Evolutionary conservation across 371 early-diverging fungal genomes (phyloP).

Genomic region (Funneliformis caledonium): DNA sequence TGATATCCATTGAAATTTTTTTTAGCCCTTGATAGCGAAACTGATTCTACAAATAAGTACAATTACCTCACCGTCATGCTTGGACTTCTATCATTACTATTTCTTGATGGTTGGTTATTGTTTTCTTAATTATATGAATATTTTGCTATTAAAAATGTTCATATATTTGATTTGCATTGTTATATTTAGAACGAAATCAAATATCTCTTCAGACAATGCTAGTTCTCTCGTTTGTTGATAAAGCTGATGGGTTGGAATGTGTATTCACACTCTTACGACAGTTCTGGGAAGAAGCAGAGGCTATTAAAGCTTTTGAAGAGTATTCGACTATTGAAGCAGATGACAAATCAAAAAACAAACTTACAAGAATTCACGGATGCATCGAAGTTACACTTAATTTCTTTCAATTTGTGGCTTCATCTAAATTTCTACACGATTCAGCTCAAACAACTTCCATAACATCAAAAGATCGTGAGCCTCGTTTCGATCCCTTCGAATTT

Average conservation of each 20-base stretch:
- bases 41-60: slow-evolving; percentile 51
- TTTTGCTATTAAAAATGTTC: neutral
- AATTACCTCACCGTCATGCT: slow-evolving; percentile 61
- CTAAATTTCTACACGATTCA: slow-evolving; percentile 72
- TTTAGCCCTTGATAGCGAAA: slow-evolving; percentile 18
- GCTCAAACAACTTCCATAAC: slow-evolving; percentile 61
- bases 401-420: slow-evolving; percentile 62
- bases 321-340: slow-evolving; percentile 44
- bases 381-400: slow-evolving; percentile 67
- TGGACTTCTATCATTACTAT: slow-evolving; percentile 55
- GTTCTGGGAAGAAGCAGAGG: slow-evolving; percentile 58
- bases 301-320: slow-evolving; percentile 35
- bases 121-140: neutral
- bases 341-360: slow-evolving; percentile 46
- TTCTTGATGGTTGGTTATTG: slow-evolving; percentile 49
- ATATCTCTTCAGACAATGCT: slow-evolving; percentile 72
- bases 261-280: slow-evolving; percentile 59
- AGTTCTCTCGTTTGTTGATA: slow-evolving; percentile 67
- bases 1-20: neutral
- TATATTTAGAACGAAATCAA: slow-evolving; percentile 62
- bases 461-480: slow-evolving; percentile 61
- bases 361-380: slow-evolving; percentile 47
- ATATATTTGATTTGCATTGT: slow-evolving; percentile 52
- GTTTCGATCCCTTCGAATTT: slow-evolving; percentile 64
- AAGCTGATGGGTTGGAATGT: slow-evolving; percentile 62